These are phyloP conservation scores for Diospyros kaki DNA, from an alignment of 148 eudicot species.

Conservation along the genomic window DNA sequence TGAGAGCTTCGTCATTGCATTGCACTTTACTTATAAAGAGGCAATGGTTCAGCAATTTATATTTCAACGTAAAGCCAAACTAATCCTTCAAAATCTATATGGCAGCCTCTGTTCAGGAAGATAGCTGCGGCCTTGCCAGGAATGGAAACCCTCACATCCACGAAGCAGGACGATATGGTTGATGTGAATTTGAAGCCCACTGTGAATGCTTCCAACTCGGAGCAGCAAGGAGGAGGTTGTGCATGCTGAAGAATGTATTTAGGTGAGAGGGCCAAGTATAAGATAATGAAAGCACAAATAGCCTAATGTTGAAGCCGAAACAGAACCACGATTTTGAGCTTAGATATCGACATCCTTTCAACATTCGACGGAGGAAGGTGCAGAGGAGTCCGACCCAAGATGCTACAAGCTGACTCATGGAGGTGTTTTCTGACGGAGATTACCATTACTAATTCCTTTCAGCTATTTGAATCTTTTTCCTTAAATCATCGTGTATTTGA, in stretches of 20 bases:
- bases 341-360: neutral
- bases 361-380: too few relatives aligned
- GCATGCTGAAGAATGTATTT: slow-evolving; percentile 17
- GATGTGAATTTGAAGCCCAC: slow-evolving; percentile 31
- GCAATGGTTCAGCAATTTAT: neutral
- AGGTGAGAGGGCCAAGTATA: neutral
- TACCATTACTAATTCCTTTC: too few relatives aligned
- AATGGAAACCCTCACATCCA: slow-evolving; percentile 69
- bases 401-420: neutral
- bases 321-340: neutral
- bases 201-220: slow-evolving; percentile 8
- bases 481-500: neutral
- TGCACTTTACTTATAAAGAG: neutral
- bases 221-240: slow-evolving; percentile 30
- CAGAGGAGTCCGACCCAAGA: neutral
- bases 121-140: slow-evolving; percentile 84
- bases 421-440: neutral
- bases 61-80: neutral
- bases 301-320: neutral
- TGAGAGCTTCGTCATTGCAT: neutral
- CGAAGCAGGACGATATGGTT: slow-evolving; percentile 56
- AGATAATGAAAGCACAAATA: neutral
- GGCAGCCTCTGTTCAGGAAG: slow-evolving; percentile 63
- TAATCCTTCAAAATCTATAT: neutral
- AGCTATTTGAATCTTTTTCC: neutral